Percentiles rank a stretch among this genome's conserved stretches.
Evolutionary conservation across 805 yeast species (phyloP).

Genomic region (Suhomyces kilbournensis): DNA sequence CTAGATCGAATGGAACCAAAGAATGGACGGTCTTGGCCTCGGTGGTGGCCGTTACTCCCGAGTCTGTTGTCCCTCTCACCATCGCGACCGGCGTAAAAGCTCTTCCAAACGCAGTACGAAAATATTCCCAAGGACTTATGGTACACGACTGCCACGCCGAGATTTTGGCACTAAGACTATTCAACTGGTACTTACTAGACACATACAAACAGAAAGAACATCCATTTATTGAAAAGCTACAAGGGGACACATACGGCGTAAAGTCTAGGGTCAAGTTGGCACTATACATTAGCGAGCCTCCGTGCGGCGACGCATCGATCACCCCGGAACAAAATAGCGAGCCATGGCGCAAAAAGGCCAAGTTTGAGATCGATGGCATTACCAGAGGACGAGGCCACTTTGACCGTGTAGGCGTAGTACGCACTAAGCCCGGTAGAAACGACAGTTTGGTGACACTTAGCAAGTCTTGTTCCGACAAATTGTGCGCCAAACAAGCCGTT

Average conservation of each 20-base stretch:
- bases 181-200: conserved; percentile 58
- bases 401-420: conserved; percentile 55
- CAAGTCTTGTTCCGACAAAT: conserved; percentile 88
- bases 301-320: conserved; percentile 85
- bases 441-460: conserved; percentile 73
- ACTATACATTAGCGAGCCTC: conserved; percentile 68
- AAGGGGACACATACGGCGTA: conserved; percentile 22
- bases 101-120: conserved; percentile 51
- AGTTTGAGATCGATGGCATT: conserved; percentile 8
- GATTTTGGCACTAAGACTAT: conserved; percentile 64
- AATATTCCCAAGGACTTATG: conserved; percentile 52
- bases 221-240: conserved; percentile 12
- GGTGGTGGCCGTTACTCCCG: conserved; percentile 45
- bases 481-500: conserved; percentile 58
- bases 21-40: conserved; percentile 90
- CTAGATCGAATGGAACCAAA: conserved; percentile 57
- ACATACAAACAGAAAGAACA: conserved; percentile 32
- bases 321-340: conserved; percentile 13
- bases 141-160: conserved; percentile 94
- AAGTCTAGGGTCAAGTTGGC: conserved; percentile 45
- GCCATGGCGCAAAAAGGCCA: conserved; percentile 20
- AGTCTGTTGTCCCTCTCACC: conserved; percentile 37
- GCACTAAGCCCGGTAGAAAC: conserved; percentile 90
- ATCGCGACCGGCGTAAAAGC: conserved; percentile 84
- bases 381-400: conserved; percentile 65